Evolutionary conservation across 345 rosid genomes (phyloP), one percentile per base, ranked within the genome.

Genomic region (Eucalyptus regnans): DNA sequence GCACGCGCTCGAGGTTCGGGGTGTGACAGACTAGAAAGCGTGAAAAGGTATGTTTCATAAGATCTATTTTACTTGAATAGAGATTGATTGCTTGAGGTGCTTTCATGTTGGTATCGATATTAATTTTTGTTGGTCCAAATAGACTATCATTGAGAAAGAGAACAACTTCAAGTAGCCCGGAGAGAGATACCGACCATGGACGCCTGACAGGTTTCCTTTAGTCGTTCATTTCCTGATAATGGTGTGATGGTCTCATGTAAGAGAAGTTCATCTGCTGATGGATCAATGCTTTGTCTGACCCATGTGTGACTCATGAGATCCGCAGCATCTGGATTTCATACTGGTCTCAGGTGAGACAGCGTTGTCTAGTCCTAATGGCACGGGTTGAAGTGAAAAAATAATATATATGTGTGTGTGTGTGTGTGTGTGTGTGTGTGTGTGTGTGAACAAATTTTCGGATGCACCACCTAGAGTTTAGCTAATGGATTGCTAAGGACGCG

Each of bases 311-410:
- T 9, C 95, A 96, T 25, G 99, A 96, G 92, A 92, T 97, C 87
- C 94, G 96, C 87, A 91, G 94, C 91, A 94, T 97, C 91, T 97
- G 99, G 99, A 90, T 96, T 91, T 92, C 97, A 33, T 95, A 95
- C 93, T 96, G 96, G 97, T 90, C 96, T 90, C 95, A 97, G 98
- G 99, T 94, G 27, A 89, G 91, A 52, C 20, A 56, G 46, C n/a
- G 18, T 29, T 46, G 52, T 49, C 60, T 68, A 33, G 23, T 68
- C 11, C 80, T 17, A 12, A 33, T 68, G 80, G 79, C 43, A 10
- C 3, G 22, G 4, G 56, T 33, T 68, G 9, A 33, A 31, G 12
- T 33, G 43, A 68, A 68, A 31, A 9, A 68, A n/a, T n/a, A n/a
- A n/a, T n/a, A 13, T 41, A 37, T 41, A 5, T 37, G 41, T 37